phyloP scores from a whole-genome alignment of 192 early-diverging fungal genomes.

The Linnemannia elongata region DNA sequence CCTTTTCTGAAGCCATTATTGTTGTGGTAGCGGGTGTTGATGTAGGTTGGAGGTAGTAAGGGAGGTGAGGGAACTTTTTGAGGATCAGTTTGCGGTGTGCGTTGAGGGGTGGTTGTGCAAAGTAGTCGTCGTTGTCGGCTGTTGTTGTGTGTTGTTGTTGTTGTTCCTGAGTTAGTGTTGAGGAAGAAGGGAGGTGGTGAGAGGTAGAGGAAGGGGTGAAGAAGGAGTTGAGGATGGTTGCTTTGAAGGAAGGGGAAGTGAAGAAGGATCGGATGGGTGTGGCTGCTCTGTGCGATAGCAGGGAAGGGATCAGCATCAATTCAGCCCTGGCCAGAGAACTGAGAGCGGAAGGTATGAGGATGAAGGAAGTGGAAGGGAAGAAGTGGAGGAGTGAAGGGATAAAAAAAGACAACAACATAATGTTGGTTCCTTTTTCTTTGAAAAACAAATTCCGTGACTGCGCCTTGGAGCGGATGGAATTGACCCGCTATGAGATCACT shows the following conservation, averaged over 20 bases:
- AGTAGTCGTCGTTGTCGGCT: neutral
- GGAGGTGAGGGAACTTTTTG: slow-evolving; percentile 10
- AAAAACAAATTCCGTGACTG: too few species aligned
- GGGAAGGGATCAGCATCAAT: neutral
- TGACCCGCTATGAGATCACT: too few species aligned
- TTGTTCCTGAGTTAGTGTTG: too few species aligned
- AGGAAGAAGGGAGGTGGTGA: neutral
- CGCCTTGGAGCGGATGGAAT: too few species aligned
- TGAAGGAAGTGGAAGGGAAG: neutral
- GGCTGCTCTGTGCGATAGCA: neutral
- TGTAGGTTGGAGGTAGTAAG: neutral
- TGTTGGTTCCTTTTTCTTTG: too few species aligned
- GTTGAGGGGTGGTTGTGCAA: slow-evolving; percentile 1
- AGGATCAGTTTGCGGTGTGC: neutral
- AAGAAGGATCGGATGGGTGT: neutral
- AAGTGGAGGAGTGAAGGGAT: too few species aligned
- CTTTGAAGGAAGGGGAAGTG: neutral
- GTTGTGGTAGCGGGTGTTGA: neutral
- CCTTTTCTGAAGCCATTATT: slow-evolving; percentile 1
- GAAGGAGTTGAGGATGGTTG: neutral
- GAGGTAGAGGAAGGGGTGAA: neutral
- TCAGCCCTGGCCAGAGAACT: neutral
- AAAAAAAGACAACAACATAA: too few species aligned
- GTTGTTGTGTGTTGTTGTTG: too few species aligned
- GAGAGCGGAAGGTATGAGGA: neutral